phyloP scores from a whole-genome alignment of 768 basidiomycete species.

The Tylopilus balloui region DNA sequence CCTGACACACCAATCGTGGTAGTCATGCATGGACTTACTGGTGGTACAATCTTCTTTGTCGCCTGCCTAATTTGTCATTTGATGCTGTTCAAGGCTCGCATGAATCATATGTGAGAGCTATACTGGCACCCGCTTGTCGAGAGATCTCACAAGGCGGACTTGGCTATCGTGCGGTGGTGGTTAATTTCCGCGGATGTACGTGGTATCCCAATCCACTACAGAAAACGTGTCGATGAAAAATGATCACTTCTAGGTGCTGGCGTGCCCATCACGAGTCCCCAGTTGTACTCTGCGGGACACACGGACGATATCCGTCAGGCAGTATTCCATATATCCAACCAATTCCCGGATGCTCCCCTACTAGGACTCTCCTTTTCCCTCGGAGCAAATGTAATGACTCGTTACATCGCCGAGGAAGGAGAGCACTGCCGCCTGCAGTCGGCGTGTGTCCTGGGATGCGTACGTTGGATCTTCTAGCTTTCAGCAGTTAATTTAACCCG shows the following conservation, averaged over 20 bases:
- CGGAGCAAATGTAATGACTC: conserved; percentile 86
- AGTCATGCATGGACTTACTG: conserved; percentile 32
- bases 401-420: conserved; percentile 86
- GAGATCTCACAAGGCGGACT: conserved; percentile 77
- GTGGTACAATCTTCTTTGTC: conserved; percentile 20
- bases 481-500: conserved; percentile 7
- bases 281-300: conserved; percentile 83
- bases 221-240: conserved; percentile 15
- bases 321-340: conserved; percentile 64
- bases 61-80: neutral
- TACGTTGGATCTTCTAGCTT: conserved; percentile 37
- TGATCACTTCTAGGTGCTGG: conserved; percentile 60
- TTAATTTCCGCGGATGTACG: conserved; percentile 92
- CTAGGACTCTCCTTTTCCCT: conserved; percentile 91
- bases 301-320: conserved; percentile 88
- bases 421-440: conserved; percentile 54
- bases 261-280: conserved; percentile 73
- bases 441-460: conserved; percentile 70
- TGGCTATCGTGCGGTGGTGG: conserved; percentile 84
- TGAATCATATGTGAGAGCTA: conserved; percentile 84
- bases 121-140: conserved; percentile 69
- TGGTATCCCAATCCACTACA: conserved; percentile 15
- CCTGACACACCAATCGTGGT: conserved; percentile 29
- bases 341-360: conserved; percentile 76
- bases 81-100: conserved; percentile 58